Evolutionary conservation across 495 filamentous ascomycete genomes (phyloP).

Genomic region (Hyphodiscus hymeniophilus): DNA sequence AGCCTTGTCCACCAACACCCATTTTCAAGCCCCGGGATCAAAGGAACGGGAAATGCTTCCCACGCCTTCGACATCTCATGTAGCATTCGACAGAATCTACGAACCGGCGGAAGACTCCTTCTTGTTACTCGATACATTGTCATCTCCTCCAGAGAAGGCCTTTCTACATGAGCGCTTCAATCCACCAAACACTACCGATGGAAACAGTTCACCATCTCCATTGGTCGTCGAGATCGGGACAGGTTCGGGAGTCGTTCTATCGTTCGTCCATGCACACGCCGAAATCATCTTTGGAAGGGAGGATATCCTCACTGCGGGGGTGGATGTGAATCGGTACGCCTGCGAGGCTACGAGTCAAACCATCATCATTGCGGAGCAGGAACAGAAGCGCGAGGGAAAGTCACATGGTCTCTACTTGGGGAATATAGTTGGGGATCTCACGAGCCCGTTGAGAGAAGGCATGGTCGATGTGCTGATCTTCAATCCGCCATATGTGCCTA

Average conservation of each 20-base stretch:
- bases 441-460: constrained; percentile 41
- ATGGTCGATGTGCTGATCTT: constrained; percentile 81
- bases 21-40: background rate
- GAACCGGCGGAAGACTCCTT: constrained; percentile 93
- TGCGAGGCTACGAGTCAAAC: constrained; percentile 29
- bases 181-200: background rate
- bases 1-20: constrained; percentile 9
- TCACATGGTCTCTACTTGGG: constrained; percentile 43
- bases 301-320: constrained; percentile 62
- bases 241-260: constrained; percentile 85
- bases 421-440: constrained; percentile 58
- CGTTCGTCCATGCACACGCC: constrained; percentile 74
- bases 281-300: constrained; percentile 59
- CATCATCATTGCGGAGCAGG: constrained; percentile 9
- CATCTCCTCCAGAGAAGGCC: constrained; percentile 56
- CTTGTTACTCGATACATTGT: constrained; percentile 87
- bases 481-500: constrained; percentile 96
- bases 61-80: constrained; percentile 85
- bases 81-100: constrained; percentile 78
- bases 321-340: constrained; percentile 77
- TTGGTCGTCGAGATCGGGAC: constrained; percentile 80
- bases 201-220: constrained; percentile 32
- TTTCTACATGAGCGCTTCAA: constrained; percentile 63
- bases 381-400: constrained; percentile 47
- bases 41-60: constrained; percentile 57